phyloP scores from a whole-genome alignment of 345 rosid species.

The Cardamine resedifolia region DNA sequence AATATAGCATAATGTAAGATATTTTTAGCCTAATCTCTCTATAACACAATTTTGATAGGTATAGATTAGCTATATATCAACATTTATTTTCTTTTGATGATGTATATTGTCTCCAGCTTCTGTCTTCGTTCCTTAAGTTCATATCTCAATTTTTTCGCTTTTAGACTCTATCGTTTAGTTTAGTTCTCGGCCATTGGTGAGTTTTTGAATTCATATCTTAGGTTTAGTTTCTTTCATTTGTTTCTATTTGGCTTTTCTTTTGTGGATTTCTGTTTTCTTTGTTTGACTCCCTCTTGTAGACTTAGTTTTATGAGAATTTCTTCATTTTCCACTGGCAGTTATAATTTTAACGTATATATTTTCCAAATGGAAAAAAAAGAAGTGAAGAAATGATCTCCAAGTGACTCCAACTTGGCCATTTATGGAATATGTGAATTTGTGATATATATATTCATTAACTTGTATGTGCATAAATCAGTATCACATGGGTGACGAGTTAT shows the following conservation, averaged over 20 bases:
- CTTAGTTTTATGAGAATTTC: too few relatives aligned
- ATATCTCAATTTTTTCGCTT: neutral
- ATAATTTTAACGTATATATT: too few relatives aligned
- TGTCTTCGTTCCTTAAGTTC: neutral
- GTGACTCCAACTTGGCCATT: neutral
- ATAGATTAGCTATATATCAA: neutral
- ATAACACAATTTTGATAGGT: neutral
- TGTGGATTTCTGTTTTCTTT: too few relatives aligned
- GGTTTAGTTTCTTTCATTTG: too few relatives aligned
- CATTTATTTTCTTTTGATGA: too few relatives aligned
- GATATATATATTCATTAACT: neutral
- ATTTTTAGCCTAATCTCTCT: neutral
- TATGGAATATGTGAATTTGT: neutral
- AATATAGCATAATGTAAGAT: neutral
- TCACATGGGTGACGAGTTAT: conserved; percentile 39
- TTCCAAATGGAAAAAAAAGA: too few relatives aligned
- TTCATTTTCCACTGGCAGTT: neutral
- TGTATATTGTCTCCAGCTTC: too few relatives aligned
- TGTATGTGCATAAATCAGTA: conserved; percentile 22
- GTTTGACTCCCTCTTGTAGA: too few relatives aligned
- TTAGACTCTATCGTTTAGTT: neutral
- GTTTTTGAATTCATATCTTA: neutral
- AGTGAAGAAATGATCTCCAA: too few relatives aligned
- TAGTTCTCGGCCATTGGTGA: neutral
- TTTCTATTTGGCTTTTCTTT: too few relatives aligned